phyloP scores from a whole-genome alignment of 352 stramenopile species.

The Phytopythium chamaehyphon region DNA sequence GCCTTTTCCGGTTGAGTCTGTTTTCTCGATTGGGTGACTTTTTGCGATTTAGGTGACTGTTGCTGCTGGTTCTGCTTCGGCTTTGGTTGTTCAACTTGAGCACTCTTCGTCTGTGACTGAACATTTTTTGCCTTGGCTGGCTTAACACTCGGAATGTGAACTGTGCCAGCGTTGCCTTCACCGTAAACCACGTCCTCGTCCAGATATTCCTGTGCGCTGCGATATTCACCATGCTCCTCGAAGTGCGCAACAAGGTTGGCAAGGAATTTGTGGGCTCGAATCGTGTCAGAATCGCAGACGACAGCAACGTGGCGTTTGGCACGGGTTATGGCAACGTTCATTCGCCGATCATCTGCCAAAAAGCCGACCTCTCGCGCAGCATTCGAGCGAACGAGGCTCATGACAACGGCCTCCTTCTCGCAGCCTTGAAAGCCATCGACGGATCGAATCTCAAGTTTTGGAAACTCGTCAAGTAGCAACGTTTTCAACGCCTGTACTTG shows the following conservation, averaged over 20 bases:
- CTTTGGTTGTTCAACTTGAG: constrained; percentile 1
- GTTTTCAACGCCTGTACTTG: constrained; percentile 92
- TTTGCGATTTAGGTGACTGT: constrained; percentile 3
- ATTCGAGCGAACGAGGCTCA: constrained; percentile 97
- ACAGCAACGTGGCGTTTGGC: constrained; percentile 94
- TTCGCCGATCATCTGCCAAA: constrained; percentile 92
- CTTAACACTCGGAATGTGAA: background rate
- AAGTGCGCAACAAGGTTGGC: constrained; percentile 89
- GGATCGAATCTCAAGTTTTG: constrained; percentile 85
- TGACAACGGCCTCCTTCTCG: constrained; percentile 97
- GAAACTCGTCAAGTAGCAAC: constrained; percentile 67
- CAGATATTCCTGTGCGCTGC: constrained; percentile 80
- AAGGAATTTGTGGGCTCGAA: constrained; percentile 90
- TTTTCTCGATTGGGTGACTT: background rate
- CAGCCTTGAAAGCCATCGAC: constrained; percentile 98
- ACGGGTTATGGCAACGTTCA: constrained; percentile 98
- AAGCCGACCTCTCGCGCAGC: constrained; percentile 90
- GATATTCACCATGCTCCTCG: constrained; percentile 91
- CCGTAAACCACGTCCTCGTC: constrained; percentile 46
- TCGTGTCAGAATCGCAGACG: constrained; percentile 94
- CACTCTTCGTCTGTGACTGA: constrained; percentile 5
- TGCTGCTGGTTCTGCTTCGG: background rate
- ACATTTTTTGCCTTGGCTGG: background rate
- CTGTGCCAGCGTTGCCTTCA: constrained; percentile 15
- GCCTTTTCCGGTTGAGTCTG: too few species aligned